A percentile compares a stretch with the other conserved stretches of the same genome.
These are phyloP conservation scores for Boletus subparvulus DNA, from an alignment of 768 basidiomycete genomes.

Conservation along the genomic window DNA sequence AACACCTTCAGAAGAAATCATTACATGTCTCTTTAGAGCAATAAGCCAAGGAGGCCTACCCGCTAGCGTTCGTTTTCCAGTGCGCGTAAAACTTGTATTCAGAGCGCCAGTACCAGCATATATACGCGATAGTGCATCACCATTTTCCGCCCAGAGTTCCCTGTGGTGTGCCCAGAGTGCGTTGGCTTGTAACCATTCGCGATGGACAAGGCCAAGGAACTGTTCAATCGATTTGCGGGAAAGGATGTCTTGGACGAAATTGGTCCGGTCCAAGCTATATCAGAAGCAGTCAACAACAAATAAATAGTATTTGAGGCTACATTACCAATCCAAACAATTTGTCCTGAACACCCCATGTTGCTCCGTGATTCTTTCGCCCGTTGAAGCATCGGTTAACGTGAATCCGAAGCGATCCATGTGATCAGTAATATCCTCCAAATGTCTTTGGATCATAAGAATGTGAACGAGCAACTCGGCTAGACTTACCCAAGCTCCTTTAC, in stretches of 20 bases:
- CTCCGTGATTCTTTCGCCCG: constrained; percentile 74
- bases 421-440: constrained; percentile 55
- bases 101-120: constrained; percentile 93
- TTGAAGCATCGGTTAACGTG: constrained; percentile 68
- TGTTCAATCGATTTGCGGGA: constrained; percentile 79
- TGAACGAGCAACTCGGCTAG: neutral
- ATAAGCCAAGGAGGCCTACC: constrained; percentile 41
- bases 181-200: constrained; percentile 69
- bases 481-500: constrained; percentile 66
- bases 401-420: constrained; percentile 83
- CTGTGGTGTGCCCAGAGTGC: constrained; percentile 85
- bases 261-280: constrained; percentile 88
- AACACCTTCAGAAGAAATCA: constrained; percentile 52
- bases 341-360: constrained; percentile 93
- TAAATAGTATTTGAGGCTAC: neutral
- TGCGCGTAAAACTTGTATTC: constrained; percentile 95
- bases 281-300: constrained; percentile 4
- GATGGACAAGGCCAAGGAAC: constrained; percentile 75
- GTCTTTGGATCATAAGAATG: constrained; percentile 40
- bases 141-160: constrained; percentile 96
- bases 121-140: constrained; percentile 87
- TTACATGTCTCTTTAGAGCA: neutral
- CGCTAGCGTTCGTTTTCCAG: constrained; percentile 90
- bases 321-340: constrained; percentile 92
- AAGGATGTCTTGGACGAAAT: constrained; percentile 94